phyloP scores from a whole-genome alignment of 2,329 filamentous ascomycete species.

The Pyrenochaeta sp. region DNA sequence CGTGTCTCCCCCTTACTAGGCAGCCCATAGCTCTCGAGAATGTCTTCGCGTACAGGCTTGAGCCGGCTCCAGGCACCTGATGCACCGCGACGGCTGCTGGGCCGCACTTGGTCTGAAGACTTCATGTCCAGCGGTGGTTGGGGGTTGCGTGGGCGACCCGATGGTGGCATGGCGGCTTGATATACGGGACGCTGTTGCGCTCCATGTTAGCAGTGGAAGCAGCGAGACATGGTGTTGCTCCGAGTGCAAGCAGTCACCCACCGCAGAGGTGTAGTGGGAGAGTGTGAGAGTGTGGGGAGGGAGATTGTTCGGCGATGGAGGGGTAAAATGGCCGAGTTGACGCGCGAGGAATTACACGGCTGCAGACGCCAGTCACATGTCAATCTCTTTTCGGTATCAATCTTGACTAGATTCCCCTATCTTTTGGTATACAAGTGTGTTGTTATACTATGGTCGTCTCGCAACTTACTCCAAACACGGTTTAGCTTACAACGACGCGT shows the following conservation, averaged over 20 bases:
- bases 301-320: conserved; percentile 34
- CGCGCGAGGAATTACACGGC: neutral
- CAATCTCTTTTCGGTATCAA: too few relatives aligned
- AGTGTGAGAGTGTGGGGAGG: conserved; percentile 36
- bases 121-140: conserved; percentile 27
- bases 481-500: conserved; percentile 11
- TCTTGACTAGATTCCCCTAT: too few relatives aligned
- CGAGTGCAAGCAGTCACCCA: conserved; percentile 24
- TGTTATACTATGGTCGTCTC: conserved; percentile 9
- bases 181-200: neutral
- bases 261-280: conserved; percentile 30
- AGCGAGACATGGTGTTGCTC: conserved; percentile 11
- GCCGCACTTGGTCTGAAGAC: conserved; percentile 41
- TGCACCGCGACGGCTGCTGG: conserved; percentile 48
- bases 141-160: neutral
- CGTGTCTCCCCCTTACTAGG: conserved; percentile 91
- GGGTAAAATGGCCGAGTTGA: conserved; percentile 15
- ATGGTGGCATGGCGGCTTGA: conserved; percentile 1
- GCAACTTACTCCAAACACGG: conserved; percentile 20
- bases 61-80: conserved; percentile 58
- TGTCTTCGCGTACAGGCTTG: conserved; percentile 77
- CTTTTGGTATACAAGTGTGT: neutral
- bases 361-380: too few relatives aligned
- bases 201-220: conserved; percentile 16
- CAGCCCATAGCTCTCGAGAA: conserved; percentile 81